Conservation (phyloP, 768 basidiomycete species). For the Megacollybia marginata region DNA sequence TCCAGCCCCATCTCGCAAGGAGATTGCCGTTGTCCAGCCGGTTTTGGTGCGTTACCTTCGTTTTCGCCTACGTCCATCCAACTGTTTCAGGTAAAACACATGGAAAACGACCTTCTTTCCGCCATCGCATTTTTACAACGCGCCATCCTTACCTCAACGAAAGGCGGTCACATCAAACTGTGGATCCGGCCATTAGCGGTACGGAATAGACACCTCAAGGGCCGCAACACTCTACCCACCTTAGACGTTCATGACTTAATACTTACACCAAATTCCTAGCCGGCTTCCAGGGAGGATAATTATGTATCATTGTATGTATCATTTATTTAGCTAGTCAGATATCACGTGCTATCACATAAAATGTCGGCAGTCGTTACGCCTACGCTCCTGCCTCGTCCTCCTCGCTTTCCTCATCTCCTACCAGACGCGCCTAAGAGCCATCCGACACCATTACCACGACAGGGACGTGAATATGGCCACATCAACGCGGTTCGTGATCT, state of each 20-base stretch:
- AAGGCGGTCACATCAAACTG: constrained; percentile 69
- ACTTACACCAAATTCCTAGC: too few relatives aligned
- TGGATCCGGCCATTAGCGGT: constrained; percentile 75
- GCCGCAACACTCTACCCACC: too few relatives aligned
- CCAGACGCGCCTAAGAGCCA: constrained; percentile 61
- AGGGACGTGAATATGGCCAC: constrained; percentile 43
- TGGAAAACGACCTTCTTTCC: constrained; percentile 76
- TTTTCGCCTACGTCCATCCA: not conserved
- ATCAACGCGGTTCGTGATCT: constrained; percentile 62
- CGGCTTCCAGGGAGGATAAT: too few relatives aligned
- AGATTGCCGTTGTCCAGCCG: constrained; percentile 85
- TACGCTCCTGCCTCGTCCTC: constrained; percentile 65
- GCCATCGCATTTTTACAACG: constrained; percentile 72
- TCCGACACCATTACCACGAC: constrained; percentile 48
- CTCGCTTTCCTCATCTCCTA: constrained; percentile 56
- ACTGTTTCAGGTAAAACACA: constrained; percentile 58
- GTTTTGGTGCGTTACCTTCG: constrained; percentile 51
- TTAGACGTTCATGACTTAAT: too few relatives aligned
- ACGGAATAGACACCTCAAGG: not conserved
- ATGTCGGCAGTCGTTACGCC: constrained; percentile 52
- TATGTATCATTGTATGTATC: too few relatives aligned
- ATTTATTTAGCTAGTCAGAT: too few relatives aligned
- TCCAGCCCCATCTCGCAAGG: constrained; percentile 83
- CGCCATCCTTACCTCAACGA: constrained; percentile 72
- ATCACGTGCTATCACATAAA: not conserved